Base-by-base conservation (phyloP, 164 flowering plant genomes). In the Chimonanthus praecox region DNA sequence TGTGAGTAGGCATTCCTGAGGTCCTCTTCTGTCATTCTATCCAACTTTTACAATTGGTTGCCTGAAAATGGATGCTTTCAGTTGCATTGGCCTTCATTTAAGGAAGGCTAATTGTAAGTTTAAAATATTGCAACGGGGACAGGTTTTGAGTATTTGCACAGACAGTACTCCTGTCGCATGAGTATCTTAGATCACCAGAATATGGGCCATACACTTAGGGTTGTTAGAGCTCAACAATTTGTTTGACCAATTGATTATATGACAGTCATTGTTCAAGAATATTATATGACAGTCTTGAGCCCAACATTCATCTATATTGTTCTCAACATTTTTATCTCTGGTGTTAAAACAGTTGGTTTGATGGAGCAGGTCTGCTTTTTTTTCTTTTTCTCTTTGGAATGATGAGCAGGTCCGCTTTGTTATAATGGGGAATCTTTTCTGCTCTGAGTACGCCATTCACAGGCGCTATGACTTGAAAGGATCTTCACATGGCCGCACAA, bases 401-500 rank as follows among this genome's bases (percentile, higher is more conserved):
- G 71, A 33, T 33, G 64, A 43, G 68, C 84, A 88, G 91, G 88
- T 87, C 16, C 86, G 88, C 49, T 88, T 88, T 74, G 81, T 87
- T 47, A 82, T 88, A 62, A 88, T 88, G 92, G 92, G 89, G 21
- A 88, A 88, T 78, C 77, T 88, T 45, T 88, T 88, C 80, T 87
- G 88, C 61, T 69, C 88, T 0, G 86, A 87, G 51, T 84, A 82
- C 73, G 13, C 80, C 61, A 87, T 88, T 65, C 89, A 86, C 74
- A 72, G 83, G 74, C 86, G 89, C 6, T 88, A 80, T 54, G 92
- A 88, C 74, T 78, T 88, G 69, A 88, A 88, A 78, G 92, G 92
- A 10, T 88, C 92, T 71, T 85, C 89, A 58, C 87, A 82, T 76
- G 92, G 92, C 18, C 88, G 92, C 48, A 81, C 73, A 10, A 85